Percentiles rank a stretch among this genome's conserved stretches.
phyloP scores from a whole-genome alignment of 2,329 filamentous ascomycete species.

The Tolypocladium pustulatum region DNA sequence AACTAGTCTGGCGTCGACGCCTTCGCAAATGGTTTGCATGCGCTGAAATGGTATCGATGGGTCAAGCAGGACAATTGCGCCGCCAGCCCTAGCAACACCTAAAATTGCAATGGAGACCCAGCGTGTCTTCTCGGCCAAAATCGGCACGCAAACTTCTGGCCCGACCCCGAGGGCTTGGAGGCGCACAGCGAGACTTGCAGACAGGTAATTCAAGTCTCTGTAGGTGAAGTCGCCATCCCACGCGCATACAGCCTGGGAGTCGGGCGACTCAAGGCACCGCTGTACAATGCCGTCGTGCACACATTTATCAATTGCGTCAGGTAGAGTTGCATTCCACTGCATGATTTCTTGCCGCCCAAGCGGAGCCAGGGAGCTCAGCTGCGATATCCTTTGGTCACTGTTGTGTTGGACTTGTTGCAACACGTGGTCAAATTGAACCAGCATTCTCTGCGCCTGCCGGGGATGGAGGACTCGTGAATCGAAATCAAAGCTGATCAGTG shows the following conservation, averaged over 20 bases:
- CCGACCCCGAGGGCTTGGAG: constrained; percentile 1
- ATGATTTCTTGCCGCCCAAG: background rate
- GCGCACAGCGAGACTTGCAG: constrained; percentile 5
- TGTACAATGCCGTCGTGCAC: constrained; percentile 31
- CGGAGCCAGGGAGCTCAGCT: background rate
- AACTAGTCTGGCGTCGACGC: background rate
- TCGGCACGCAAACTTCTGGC: constrained; percentile 10
- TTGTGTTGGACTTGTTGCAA: background rate
- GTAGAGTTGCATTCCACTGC: constrained; percentile 15
- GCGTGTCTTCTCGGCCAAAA: constrained; percentile 25
- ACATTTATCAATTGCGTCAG: constrained; percentile 10
- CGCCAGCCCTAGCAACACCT: constrained; percentile 22
- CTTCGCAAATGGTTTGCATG: background rate
- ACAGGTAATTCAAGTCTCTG: constrained; percentile 16
- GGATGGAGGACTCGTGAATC: background rate
- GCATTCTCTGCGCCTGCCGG: background rate
- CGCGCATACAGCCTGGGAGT: constrained; percentile 26
- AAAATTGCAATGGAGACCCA: constrained; percentile 22
- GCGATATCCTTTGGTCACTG: background rate
- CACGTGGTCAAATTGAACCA: background rate
- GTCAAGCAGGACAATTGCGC: constrained; percentile 20
- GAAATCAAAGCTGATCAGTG: background rate
- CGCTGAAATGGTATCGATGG: constrained; percentile 10
- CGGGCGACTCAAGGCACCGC: constrained; percentile 18
- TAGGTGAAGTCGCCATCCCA: constrained; percentile 36